phyloP scores from a whole-genome alignment of 768 basidiomycete genomes.

The Pleurotus giganteus region DNA sequence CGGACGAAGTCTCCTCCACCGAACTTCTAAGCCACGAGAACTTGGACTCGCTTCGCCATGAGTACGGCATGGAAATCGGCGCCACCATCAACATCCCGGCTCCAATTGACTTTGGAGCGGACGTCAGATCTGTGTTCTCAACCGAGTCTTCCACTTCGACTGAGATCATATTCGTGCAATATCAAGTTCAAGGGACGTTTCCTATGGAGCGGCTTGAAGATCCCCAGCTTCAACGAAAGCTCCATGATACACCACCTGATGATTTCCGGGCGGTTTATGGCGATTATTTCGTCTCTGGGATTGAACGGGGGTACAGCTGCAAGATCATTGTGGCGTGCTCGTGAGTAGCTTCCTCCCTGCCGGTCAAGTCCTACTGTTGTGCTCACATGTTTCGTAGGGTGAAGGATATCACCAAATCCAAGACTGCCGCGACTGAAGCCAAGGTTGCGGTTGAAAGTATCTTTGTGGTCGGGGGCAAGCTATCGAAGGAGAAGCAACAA shows the following conservation, averaged over 20 bases:
- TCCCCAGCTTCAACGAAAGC: not conserved
- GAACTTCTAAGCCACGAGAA: not conserved
- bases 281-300: not conserved
- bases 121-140: not conserved
- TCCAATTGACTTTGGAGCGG: not conserved
- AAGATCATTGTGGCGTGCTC: slow-evolving; percentile 2
- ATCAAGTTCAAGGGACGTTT: not conserved
- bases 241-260: not conserved
- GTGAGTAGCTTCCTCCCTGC: not conserved
- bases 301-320: not conserved
- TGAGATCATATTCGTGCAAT: not conserved
- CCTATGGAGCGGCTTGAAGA: not conserved
- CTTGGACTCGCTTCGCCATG: not conserved
- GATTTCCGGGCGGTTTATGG: not conserved
- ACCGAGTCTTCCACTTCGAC: not conserved
- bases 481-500: not conserved
- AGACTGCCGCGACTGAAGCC: not conserved
- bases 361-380: not conserved
- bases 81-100: not conserved
- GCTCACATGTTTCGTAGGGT: not conserved
- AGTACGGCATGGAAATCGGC: not conserved
- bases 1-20: not conserved
- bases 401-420: not conserved
- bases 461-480: not conserved
- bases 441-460: not conserved